Evolutionary conservation across 208 protist genomes (phyloP), one percentile per base, ranked within the genome.

Genomic region (Angomonas ambiguus): DNA sequence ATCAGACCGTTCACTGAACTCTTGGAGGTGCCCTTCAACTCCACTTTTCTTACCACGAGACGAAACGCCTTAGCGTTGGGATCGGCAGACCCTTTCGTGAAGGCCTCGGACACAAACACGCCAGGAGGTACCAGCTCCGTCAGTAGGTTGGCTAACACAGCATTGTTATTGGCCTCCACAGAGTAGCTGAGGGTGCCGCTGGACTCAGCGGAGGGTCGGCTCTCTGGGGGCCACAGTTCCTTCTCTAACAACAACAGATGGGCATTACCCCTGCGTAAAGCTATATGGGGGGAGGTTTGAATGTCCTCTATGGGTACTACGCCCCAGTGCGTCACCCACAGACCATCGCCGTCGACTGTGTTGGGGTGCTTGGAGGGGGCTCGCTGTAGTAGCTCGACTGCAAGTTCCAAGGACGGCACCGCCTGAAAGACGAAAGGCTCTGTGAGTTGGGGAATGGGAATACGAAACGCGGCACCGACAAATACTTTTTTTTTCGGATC

Each of bases 21-120:
- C 27, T 27, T 31, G 22, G 85, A 79, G 27, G 81, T 77, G 0
- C 71, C 81, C 2, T 30, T 22, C 6, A 93, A 64, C 61, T 87
- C 71, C 60, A 95, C 80, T 55, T 70, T 74, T 13, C 38, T 69
- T 33, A 95, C 62, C 30, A 79, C 69, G 45, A 89, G 77, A 5
- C 82, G 77, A 30, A 95, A 95, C 13, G 75, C 66, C 20, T 68
- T 72, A 22, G 72, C 42, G 10, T 74, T 76, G 16, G 73, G 66
- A 35, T 68, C 41, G 18, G 86, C 77, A 10, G 69, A 72, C 31
- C 71, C 79, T 38, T 81, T 77, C 11, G 80, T 89, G 68, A 95
- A 95, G 65, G 75, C 79, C 35, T 91, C 74, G 2, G 85, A 62
- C 28, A 95, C 86, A 51, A 95, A 82, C 22, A 93, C 70, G 45